Evolutionary conservation across 148 eudicot species (phyloP), one percentile per base, ranked within the genome.

Genomic region (Silene uniflora): DNA sequence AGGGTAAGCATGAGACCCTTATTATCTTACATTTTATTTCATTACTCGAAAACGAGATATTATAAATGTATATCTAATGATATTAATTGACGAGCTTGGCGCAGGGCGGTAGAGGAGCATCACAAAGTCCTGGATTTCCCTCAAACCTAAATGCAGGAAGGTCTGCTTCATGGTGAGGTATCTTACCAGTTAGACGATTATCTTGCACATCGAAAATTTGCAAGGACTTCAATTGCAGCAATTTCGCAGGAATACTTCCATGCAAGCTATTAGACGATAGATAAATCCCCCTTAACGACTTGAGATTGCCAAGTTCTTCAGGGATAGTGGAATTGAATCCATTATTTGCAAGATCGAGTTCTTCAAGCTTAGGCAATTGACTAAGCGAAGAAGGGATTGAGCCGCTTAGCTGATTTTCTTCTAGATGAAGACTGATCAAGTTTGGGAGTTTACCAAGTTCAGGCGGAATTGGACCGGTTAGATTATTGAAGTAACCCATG

Each of bases 201-300:
- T 52, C 5, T 10, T 1, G 10, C 56, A 52, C 56, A 52, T 52
- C 16, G 56, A 52, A 11, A 12, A 12, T 4, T 11, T 52, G 5
- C 16, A 52, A 14, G 5, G 4, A 12, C 56, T 13, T 4, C 56
- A 52, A 1, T 0, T 52, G 17, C 56, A 52, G 5, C 17, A 3
- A 27, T 0, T 4, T 69, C 79, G 29, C 87, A 4, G 21, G 71
- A 11, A 35, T 52, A 52, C 17, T 16, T 52, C 98, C 98, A 0
- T 89, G 58, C 39, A 92, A 77, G 70, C 76, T 89, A 81, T 90
- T 92, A 4, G 88, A 83, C 68, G 86, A 88, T 52, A 92, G 88
- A 68, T 89, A 95, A 13, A 90, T 77, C 63, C 85, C 89, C 52
- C 24, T 46, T 1, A 92, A 74, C 4, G 66, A 77, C 10, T 79